phyloP scores from a whole-genome alignment of 805 yeast genomes.

The Hanseniaspora singularis region DNA sequence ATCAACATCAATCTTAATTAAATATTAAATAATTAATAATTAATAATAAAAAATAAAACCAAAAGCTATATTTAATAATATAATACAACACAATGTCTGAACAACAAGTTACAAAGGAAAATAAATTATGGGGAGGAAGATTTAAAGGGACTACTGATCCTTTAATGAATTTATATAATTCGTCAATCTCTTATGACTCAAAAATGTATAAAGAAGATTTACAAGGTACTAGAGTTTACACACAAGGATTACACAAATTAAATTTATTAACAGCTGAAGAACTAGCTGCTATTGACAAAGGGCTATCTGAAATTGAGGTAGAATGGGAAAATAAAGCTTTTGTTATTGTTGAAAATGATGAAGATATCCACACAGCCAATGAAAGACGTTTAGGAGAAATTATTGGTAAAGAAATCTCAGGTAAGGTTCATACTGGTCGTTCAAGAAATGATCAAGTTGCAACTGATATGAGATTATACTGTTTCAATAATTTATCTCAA shows the following conservation, averaged over 20 bases:
- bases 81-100: conserved; percentile 19
- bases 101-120: conserved; percentile 27
- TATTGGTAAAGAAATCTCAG: conserved; percentile 86
- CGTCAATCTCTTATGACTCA: conserved; percentile 90
- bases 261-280: conserved; percentile 66
- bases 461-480: conserved; percentile 94
- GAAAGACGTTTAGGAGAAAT: conserved; percentile 95
- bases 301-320: conserved; percentile 52
- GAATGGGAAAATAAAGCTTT: conserved; percentile 77
- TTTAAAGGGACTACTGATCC: conserved; percentile 97
- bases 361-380: conserved; percentile 97
- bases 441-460: conserved; percentile 98
- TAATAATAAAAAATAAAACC: neutral
- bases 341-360: conserved; percentile 42
- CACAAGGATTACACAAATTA: conserved; percentile 69
- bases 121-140: conserved; percentile 94
- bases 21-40: neutral
- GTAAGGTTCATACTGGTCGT: conserved; percentile 98
- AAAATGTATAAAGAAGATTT: conserved; percentile 90
- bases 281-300: conserved; percentile 67
- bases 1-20: too few species aligned
- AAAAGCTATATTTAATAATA: neutral
- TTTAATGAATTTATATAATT: conserved; percentile 91
- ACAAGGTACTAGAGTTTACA: conserved; percentile 87
- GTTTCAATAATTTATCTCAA: conserved; percentile 59